These are phyloP conservation scores for Zoysia japonica DNA, from an alignment of 176 grass and related monocot species.

Conservation along the genomic window DNA sequence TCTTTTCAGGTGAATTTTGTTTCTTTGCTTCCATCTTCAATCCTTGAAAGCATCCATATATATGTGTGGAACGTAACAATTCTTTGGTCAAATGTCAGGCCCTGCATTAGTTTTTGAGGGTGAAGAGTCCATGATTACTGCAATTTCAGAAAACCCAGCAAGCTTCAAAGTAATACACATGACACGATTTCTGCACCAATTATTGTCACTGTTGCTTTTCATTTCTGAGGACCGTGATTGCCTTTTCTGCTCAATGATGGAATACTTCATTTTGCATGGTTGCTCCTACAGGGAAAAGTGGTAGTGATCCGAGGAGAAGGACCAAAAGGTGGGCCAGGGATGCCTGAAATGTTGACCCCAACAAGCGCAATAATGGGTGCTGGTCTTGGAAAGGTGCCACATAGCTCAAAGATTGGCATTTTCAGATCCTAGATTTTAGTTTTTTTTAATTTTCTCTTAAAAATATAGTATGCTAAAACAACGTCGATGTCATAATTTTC, in stretches of 20 bases:
- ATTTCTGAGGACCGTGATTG: background rate
- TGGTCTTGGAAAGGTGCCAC: constrained; percentile 89
- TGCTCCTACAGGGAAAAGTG: constrained; percentile 61
- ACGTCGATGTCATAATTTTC: background rate
- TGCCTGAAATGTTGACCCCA: constrained; percentile 99
- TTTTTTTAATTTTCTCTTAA: constrained; percentile 21
- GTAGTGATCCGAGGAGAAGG: constrained; percentile 94
- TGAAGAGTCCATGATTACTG: constrained; percentile 88
- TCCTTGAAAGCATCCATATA: constrained; percentile 22
- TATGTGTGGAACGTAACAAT: constrained; percentile 32
- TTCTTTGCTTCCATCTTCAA: constrained; percentile 41
- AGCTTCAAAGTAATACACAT: constrained; percentile 69
- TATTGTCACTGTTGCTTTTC: background rate
- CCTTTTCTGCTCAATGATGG: constrained; percentile 27
- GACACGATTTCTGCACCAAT: background rate
- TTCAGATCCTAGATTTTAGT: background rate
- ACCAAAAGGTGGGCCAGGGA: constrained; percentile 93
- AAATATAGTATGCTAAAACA: background rate
- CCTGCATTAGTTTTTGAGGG: constrained; percentile 96
- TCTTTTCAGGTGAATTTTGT: constrained; percentile 78
- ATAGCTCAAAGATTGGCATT: background rate
- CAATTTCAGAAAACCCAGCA: constrained; percentile 82
- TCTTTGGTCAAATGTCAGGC: constrained; percentile 49
- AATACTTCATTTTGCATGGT: constrained; percentile 14
- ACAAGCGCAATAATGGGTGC: constrained; percentile 98